Percentiles rank a stretch among this genome's conserved stretches.
Evolutionary conservation across 176 grass and related monocot species (phyloP).

Genomic region (Paspalum notatum): DNA sequence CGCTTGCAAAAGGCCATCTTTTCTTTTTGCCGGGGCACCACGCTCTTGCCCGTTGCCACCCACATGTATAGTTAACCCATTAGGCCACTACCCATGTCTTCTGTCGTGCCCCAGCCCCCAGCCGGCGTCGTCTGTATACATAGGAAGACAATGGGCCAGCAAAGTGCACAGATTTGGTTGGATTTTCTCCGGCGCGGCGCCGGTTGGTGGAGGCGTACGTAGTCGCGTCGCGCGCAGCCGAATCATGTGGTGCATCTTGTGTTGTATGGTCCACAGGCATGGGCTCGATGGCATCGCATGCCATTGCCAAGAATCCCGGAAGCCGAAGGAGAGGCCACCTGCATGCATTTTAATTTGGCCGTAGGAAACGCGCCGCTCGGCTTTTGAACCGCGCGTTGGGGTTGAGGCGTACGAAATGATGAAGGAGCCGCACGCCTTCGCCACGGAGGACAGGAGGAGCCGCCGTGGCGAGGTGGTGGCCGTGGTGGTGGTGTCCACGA

Average conservation of each 20-base stretch:
- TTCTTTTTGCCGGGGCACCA: slow-evolving; percentile 23
- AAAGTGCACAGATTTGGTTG: neutral
- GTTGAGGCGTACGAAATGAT: neutral
- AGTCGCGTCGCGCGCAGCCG: no score
- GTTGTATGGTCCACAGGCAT: neutral
- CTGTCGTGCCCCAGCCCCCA: neutral
- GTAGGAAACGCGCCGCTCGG: neutral
- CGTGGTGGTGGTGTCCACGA: neutral
- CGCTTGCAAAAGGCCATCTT: neutral
- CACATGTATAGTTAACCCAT: neutral
- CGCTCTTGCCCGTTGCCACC: neutral
- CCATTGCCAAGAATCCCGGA: neutral
- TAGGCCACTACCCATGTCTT: neutral
- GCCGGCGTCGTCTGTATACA: neutral
- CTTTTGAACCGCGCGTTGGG: neutral
- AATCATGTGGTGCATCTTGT: neutral
- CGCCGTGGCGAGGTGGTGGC: neutral
- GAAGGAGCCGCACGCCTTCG: neutral
- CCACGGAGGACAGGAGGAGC: neutral
- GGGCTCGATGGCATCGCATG: neutral
- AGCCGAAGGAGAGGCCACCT: neutral
- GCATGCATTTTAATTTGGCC: neutral
- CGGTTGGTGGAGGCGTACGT: neutral
- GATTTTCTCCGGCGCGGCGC: neutral
- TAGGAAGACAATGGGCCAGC: neutral